phyloP scores from a whole-genome alignment of 805 yeast genomes.

The Candida lessepsii region DNA sequence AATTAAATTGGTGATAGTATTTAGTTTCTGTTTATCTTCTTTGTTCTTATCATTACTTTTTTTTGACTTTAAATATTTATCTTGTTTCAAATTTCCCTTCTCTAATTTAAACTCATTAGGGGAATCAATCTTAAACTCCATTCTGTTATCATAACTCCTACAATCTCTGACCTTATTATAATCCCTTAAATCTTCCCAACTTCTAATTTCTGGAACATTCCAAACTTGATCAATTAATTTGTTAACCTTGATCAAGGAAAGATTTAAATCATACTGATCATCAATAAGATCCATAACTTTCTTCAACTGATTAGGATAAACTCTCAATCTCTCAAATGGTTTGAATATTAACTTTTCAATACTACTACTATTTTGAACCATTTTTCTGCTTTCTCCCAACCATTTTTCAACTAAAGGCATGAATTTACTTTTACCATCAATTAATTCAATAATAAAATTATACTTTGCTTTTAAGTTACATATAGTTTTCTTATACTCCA shows the following conservation, averaged over 20 bases:
- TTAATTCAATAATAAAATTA: constrained; percentile 1
- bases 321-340: constrained; percentile 45
- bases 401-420: constrained; percentile 4
- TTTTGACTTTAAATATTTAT: no score
- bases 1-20: no score
- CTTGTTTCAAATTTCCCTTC: no score
- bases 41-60: no score
- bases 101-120: constrained; percentile 5
- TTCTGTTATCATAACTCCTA: constrained; percentile 7
- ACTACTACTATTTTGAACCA: neutral
- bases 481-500: constrained; percentile 2
- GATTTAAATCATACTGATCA: constrained; percentile 13
- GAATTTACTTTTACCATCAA: constrained; percentile 6
- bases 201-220: constrained; percentile 11
- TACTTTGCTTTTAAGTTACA: constrained; percentile 6
- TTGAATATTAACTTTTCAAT: constrained; percentile 31
- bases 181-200: constrained; percentile 15
- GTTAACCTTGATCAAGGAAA: constrained; percentile 21
- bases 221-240: constrained; percentile 17
- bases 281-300: constrained; percentile 15
- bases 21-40: neutral
- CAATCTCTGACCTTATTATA: constrained; percentile 8
- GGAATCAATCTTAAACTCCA: constrained; percentile 5
- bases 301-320: constrained; percentile 28
- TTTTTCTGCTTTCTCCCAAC: constrained; percentile 3